Conservation (phyloP, 2,329 filamentous ascomycete species). For the Talaromyces sp. region DNA sequence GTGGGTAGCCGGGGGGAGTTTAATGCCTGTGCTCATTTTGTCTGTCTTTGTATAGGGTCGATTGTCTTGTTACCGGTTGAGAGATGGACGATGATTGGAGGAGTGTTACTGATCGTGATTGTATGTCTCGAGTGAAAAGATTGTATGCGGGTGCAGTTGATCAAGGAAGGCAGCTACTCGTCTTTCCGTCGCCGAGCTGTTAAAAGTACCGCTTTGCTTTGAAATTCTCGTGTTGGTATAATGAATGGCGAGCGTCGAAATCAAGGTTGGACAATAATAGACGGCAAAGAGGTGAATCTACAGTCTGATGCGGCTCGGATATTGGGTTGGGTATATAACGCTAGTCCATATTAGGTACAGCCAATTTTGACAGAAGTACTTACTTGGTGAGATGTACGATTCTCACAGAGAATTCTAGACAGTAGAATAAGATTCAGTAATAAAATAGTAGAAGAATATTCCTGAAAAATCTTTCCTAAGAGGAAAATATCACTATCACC, state of each 20-base stretch:
- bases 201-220: background rate
- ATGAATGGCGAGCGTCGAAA: background rate
- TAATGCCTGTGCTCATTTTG: conserved; percentile 32
- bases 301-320: background rate
- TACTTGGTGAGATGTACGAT: background rate
- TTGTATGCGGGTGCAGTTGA: background rate
- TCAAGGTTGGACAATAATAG: no score
- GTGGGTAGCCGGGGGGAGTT: conserved; percentile 36
- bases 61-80: background rate
- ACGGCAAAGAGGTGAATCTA: background rate
- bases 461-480: background rate
- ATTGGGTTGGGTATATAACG: background rate
- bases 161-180: background rate
- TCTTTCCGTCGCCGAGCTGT: background rate
- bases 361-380: background rate
- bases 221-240: background rate
- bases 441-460: background rate
- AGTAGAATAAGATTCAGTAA: background rate
- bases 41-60: background rate
- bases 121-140: background rate
- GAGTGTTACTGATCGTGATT: background rate
- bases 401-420: background rate
- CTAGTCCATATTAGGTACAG: background rate
- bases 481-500: background rate
- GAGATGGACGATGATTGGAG: background rate